Conservation (phyloP, 257 asterid species). For the Leonotis leonurus region DNA sequence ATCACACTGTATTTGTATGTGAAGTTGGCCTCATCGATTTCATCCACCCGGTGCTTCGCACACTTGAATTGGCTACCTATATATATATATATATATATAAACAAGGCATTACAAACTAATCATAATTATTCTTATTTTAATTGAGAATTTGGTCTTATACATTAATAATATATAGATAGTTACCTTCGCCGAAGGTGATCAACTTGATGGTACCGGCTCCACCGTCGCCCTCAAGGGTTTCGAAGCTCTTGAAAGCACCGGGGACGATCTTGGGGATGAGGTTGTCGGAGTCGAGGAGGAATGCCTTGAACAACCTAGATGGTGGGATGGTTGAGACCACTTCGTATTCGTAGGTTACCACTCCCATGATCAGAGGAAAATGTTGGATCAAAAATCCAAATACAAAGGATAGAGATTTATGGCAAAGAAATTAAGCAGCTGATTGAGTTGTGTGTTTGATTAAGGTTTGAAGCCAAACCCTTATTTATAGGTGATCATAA, state of each 20-base stretch:
- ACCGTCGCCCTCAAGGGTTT: constrained; percentile 45
- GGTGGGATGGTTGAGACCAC: constrained; percentile 37
- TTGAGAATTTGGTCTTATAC: too few species aligned
- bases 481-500: constrained; percentile 13
- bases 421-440: neutral
- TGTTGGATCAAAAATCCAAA: neutral
- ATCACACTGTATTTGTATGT: constrained; percentile 29
- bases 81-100: too few species aligned
- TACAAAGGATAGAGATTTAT: neutral
- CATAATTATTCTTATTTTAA: too few species aligned
- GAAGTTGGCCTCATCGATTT: constrained; percentile 31
- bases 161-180: too few species aligned
- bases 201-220: constrained; percentile 42
- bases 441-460: constrained; percentile 8
- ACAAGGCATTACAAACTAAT: too few species aligned
- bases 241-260: constrained; percentile 33
- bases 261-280: constrained; percentile 43
- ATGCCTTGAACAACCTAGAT: constrained; percentile 36
- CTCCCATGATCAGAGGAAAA: constrained; percentile 27
- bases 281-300: constrained; percentile 38
- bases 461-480: neutral
- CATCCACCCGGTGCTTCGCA: constrained; percentile 38
- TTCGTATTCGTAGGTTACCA: constrained; percentile 25
- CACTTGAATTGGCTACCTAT: constrained; percentile 36
- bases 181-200: constrained; percentile 41